Base-by-base conservation (phyloP, 306 rosid species). In the Glycine soja region DNA sequence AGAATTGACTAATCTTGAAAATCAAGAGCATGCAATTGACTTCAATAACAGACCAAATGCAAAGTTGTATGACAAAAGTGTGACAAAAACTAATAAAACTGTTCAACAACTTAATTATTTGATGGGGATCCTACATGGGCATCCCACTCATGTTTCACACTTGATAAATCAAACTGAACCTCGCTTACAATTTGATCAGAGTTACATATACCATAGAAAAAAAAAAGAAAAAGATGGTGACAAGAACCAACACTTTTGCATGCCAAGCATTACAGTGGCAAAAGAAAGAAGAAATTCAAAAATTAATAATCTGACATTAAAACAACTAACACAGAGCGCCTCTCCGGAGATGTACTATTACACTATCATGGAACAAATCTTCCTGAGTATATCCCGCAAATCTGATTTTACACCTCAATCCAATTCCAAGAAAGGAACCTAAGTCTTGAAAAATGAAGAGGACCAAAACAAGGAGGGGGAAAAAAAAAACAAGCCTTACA, bases 361-460 rank as follows among this genome's bases (percentile, higher is more conserved):
- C 86, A 86, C 88, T 89, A 84, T 81, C 67, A 81, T 81, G 83
- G 88, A 90, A 89, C 85, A 88, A 82, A 85, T 91, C 89, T 87
- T 88, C 89, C 86, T 79, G 86, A 87, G 92, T 88, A 84, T 86
- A 86, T 87, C 92, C 92, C 91, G 95, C 92, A 88, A 57, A 91
- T 86, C 89, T 91, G 90, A 82, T 87, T 91, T 87, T 91, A 91
- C 95, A 87, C 90, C 97, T 96, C 98, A 90, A 92, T 84, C 92
- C 83, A 91, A 90, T 81, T 89, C 92, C 88, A 87, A 85, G 81
- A 86, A 90, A 78, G 85, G 84, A 90, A 78, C 86, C 93, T 91
- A 93, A 82, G 56, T 75, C 82, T 85, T 81, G 83, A 85, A 84
- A 64, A 81, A 74, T 54, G 47, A 84, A 24, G 50, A 84, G 54